These are phyloP conservation scores for Dothideomycetes sp. DNA, from an alignment of 2,329 filamentous ascomycete species.

Conservation along the genomic window DNA sequence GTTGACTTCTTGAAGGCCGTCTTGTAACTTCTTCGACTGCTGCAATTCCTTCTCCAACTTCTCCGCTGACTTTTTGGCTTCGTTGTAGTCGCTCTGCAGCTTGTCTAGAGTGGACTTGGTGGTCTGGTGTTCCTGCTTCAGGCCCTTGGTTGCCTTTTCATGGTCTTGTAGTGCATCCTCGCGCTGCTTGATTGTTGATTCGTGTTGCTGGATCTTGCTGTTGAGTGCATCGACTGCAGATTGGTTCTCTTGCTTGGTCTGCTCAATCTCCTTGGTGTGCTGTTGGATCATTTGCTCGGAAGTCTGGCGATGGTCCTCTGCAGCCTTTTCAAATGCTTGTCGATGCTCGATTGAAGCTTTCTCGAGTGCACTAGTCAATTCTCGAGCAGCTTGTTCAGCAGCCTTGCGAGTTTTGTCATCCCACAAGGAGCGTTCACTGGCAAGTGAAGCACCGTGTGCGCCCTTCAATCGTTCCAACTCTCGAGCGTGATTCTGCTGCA, in stretches of 20 bases:
- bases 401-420: constrained; percentile 12
- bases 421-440: constrained; percentile 21
- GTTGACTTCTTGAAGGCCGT: constrained; percentile 12
- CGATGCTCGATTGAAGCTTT: constrained; percentile 13
- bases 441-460: constrained; percentile 23
- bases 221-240: constrained; percentile 6
- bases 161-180: constrained; percentile 4
- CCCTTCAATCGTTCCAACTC: constrained; percentile 16
- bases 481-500: constrained; percentile 28
- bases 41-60: constrained; percentile 14
- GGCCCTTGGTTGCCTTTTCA: constrained; percentile 1
- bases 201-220: background rate
- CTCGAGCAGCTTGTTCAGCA: constrained; percentile 10
- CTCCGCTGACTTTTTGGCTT: background rate
- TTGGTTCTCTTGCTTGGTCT: constrained; percentile 13
- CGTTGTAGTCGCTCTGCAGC: background rate
- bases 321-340: constrained; percentile 12
- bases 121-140: constrained; percentile 7
- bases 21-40: constrained; percentile 21
- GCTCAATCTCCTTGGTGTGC: constrained; percentile 11
- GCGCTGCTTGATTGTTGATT: constrained; percentile 2
- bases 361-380: constrained; percentile 8
- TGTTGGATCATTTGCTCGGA: constrained; percentile 10
- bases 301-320: constrained; percentile 10
- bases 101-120: constrained; percentile 1